These are phyloP conservation scores for Leccinum uliginosum DNA, from an alignment of 768 basidiomycete species.

Conservation along the genomic window DNA sequence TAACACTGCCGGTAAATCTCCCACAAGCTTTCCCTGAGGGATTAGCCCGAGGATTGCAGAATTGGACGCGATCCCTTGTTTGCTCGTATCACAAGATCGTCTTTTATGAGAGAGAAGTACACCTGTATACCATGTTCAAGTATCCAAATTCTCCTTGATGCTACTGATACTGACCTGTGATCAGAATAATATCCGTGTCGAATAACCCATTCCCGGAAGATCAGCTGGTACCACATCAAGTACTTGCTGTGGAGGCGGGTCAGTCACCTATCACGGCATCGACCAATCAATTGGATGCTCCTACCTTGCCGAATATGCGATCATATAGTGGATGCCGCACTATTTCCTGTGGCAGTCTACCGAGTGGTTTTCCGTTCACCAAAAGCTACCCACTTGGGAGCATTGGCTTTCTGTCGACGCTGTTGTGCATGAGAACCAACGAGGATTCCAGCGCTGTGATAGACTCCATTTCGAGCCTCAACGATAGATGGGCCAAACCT, in stretches of 20 bases:
- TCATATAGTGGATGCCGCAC: slow-evolving; percentile 14
- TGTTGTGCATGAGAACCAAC: slow-evolving; percentile 20
- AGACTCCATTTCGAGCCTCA: neutral
- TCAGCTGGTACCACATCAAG: slow-evolving; percentile 17
- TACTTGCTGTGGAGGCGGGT: slow-evolving; percentile 10
- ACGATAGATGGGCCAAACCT: neutral
- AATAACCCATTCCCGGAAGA: slow-evolving; percentile 22
- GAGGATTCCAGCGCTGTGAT: slow-evolving; percentile 1
- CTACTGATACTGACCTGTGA: slow-evolving; percentile 11
- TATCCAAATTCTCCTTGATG: neutral
- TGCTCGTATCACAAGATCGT: slow-evolving; percentile 19
- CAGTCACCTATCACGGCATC: neutral
- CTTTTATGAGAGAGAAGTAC: slow-evolving; percentile 15
- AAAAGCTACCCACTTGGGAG: slow-evolving; percentile 23
- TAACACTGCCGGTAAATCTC: slow-evolving; percentile 27
- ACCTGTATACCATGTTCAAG: slow-evolving; percentile 7
- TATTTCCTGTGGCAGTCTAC: slow-evolving; percentile 18
- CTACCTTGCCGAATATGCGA: slow-evolving; percentile 18
- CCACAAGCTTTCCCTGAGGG: slow-evolving; percentile 16
- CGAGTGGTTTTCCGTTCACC: slow-evolving; percentile 23
- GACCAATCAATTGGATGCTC: neutral
- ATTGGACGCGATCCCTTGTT: neutral
- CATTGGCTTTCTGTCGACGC: neutral
- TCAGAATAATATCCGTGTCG: slow-evolving; percentile 15
- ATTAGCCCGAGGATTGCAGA: slow-evolving; percentile 2